Evolutionary conservation across 768 basidiomycete species (phyloP).

Genomic region (Amanita molliuscula): DNA sequence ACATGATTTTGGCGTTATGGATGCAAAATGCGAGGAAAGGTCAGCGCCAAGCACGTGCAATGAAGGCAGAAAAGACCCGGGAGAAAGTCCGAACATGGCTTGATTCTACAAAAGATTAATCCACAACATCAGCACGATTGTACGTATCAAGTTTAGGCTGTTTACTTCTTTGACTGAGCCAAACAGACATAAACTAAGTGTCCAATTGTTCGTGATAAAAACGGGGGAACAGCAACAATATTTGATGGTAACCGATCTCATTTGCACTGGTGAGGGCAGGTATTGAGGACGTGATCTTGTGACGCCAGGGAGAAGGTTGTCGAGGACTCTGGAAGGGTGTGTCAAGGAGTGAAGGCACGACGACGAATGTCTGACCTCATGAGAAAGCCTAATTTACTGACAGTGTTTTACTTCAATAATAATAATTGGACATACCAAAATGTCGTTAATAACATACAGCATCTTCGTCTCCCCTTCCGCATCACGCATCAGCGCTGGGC

Average conservation of each 20-base stretch:
- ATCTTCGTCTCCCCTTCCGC: constrained; percentile 14
- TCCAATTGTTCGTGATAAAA: too few relatives aligned
- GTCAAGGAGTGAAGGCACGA: not conserved
- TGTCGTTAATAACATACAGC: constrained; percentile 11
- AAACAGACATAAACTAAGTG: too few relatives aligned
- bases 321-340: not conserved
- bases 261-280: not conserved
- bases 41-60: constrained; percentile 9
- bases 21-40: constrained; percentile 11
- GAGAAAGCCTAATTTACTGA: not conserved
- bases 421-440: constrained; percentile 10
- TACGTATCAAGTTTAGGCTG: not conserved
- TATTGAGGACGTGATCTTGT: not conserved
- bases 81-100: constrained; percentile 13
- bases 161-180: too few relatives aligned
- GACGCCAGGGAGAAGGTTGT: constrained; percentile 6
- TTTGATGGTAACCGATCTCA: not conserved
- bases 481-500: constrained; percentile 11
- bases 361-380: not conserved
- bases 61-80: constrained; percentile 10
- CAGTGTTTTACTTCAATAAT: not conserved
- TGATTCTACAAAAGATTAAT: constrained; percentile 4
- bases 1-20: constrained; percentile 12
- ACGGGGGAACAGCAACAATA: constrained; percentile 16
- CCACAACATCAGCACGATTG: constrained; percentile 1